These are phyloP conservation scores for Soucietia sequanensis DNA, from an alignment of 805 yeast genomes.

Conservation along the genomic window DNA sequence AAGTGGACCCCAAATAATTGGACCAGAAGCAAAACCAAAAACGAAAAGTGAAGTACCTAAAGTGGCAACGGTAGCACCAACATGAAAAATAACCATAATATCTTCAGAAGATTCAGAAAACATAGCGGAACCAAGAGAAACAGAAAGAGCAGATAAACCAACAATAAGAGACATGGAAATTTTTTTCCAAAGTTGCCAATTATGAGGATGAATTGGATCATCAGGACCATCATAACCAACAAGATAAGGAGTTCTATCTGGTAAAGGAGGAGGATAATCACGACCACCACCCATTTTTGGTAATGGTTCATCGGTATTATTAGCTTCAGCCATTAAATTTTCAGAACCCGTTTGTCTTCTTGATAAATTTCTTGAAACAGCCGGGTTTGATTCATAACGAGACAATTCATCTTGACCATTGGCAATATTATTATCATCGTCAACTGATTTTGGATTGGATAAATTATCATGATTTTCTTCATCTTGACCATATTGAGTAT, in stretches of 20 bases:
- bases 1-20: slow-evolving; percentile 68
- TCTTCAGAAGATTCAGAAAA: slow-evolving; percentile 61
- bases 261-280: slow-evolving; percentile 12
- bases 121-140: slow-evolving; percentile 82
- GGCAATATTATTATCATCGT: slow-evolving; percentile 7
- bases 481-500: no score
- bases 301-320: slow-evolving; percentile 19
- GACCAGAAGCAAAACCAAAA: slow-evolving; percentile 93
- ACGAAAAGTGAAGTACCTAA: slow-evolving; percentile 79
- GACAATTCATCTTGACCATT: slow-evolving; percentile 14
- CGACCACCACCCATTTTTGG: slow-evolving; percentile 17
- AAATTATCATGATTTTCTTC: no score
- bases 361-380: slow-evolving; percentile 15
- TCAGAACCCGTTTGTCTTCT: slow-evolving; percentile 21
- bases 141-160: slow-evolving; percentile 34
- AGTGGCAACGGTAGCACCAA: slow-evolving; percentile 67
- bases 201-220: slow-evolving; percentile 80
- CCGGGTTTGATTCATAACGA: slow-evolving; percentile 16
- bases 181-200: slow-evolving; percentile 49
- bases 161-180: slow-evolving; percentile 22
- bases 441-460: not conserved
- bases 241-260: slow-evolving; percentile 36
- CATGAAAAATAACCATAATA: slow-evolving; percentile 49
- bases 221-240: slow-evolving; percentile 76
- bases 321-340: slow-evolving; percentile 16